Evolutionary conservation across 2,329 filamentous ascomycete genomes (phyloP), one percentile per base, ranked within the genome.

Genomic region (Hypomyces perniciosus): DNA sequence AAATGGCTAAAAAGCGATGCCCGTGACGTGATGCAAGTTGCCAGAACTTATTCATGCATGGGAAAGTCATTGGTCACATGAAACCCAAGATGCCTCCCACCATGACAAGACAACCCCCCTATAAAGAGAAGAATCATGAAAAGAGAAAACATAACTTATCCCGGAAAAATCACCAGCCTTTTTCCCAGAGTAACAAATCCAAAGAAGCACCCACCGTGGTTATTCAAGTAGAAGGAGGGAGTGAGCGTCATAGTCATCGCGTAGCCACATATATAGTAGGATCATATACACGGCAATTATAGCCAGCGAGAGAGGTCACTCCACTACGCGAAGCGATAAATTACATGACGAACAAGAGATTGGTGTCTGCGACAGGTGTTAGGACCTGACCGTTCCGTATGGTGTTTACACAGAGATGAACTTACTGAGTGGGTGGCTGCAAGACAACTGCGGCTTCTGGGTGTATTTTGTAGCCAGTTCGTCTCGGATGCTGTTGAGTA

Each of bases 371-470:
- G 13, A 47, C 30, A 42, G 37, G 48, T 50, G 50, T 62, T 56
- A 61, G 57, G 58, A 54, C 39, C 31, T 42, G 44, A 41, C 38
- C 41, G 45, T 43, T 43, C 48, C 13, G 43, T 48, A 44, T 59
- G 50, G 43, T 41, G 47, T 44, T 52, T 53, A 53, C 51, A 53
- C 46, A 45, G 31, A 48, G 48, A 39, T 47, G 35, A 46, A 72
- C 84, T 75, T 84, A 96, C 92, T 90, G 68, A 99, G 76, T 50
- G 93, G 93, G 70, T 99, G 93, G 71, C 91, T 96, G 75, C 90
- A 95, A 65, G 91, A 97, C 60, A 99, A 76, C 75, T 99, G 93
- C 52, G 93, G 93, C 75, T 95, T 96, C 74, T 99, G 93, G 8
- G 80, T 80, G 68, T 99, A 99, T 65, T 92, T 92, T 46, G 81